These are phyloP conservation scores for Neoboletus subvelutipes DNA, from an alignment of 768 basidiomycete species.

Conservation along the genomic window DNA sequence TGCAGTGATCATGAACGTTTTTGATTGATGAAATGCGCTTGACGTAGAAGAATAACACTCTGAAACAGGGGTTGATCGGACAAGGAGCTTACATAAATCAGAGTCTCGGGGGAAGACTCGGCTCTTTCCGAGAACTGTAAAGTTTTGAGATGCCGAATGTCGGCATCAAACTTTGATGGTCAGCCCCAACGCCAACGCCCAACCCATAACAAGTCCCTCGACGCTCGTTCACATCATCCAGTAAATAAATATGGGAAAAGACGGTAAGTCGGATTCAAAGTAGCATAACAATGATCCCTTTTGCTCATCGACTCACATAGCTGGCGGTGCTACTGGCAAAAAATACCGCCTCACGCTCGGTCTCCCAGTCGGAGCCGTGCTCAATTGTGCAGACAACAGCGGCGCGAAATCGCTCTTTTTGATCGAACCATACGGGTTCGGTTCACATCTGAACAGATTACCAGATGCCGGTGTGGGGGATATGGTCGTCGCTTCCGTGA, in stretches of 20 bases:
- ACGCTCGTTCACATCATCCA: constrained; percentile 8
- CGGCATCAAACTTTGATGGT: constrained; percentile 25
- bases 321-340: constrained; percentile 71
- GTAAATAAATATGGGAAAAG: constrained; percentile 25
- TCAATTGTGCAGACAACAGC: constrained; percentile 99
- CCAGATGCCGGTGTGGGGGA: constrained; percentile 95
- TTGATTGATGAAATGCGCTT: not conserved
- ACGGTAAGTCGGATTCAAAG: constrained; percentile 3
- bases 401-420: constrained; percentile 95
- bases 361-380: constrained; percentile 91
- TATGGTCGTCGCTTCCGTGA: constrained; percentile 96
- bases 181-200: not conserved
- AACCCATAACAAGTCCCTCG: not conserved
- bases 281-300: not conserved
- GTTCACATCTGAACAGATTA: constrained; percentile 94
- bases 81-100: too few relatives aligned
- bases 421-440: constrained; percentile 94
- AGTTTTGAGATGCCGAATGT: constrained; percentile 17
- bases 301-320: constrained; percentile 27
- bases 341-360: constrained; percentile 95
- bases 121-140: constrained; percentile 15
- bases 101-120: not conserved
- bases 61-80: too few relatives aligned
- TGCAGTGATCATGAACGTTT: not conserved
- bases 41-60: too few relatives aligned